Base-by-base conservation (phyloP, 208 protist species). In the Leishmania lainsoni region DNA sequence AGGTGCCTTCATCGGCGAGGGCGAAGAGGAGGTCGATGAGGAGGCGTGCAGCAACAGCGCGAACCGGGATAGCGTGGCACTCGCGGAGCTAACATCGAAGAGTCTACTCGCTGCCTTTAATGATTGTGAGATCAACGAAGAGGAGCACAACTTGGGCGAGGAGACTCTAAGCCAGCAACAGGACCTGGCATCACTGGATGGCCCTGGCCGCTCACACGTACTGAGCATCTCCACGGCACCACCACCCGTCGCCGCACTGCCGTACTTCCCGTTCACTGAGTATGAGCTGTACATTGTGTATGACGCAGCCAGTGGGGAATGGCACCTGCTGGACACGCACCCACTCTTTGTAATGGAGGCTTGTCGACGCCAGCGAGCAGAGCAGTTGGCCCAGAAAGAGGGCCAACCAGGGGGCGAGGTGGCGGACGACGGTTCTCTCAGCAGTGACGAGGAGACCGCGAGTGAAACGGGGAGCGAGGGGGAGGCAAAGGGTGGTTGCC, bases 291-390 rank as follows among this genome's bases (percentile, higher is more conserved):
- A 81, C 83, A 77, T 94, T 17, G 88, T 75, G 6, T 85, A 78
- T 35, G 87, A 94, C 65, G 70, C 42, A 12, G 35, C 9, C 0
- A 86, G 66, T n/a, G 81, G 78, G 48, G 81, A 87, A 66, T 94
- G 91, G 91, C 85, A 92, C 58, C 81, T 94, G 68, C 84, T 94
- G 20, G 89, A 91, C 59, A 83, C 81, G 56, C 91, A 94, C 70
- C 91, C 91, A 5, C 71, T 83, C 26, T 58, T 93, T 9, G 81
- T 81, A 54, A 85, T 79, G 81, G 63, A 74, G n/a, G 81, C 77
- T 20, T 85, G 81, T 63, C 70, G 86, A 20, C 86, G 80, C 26
- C 85, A 61, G n/a, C 81, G 69, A 22, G 83, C 76, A n/a, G 80
- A 86, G 70, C 75, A 88, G 65, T 6, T 45, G 51, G n/a, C 12